These are phyloP conservation scores for Thelonectria rubi DNA, from an alignment of 2,329 filamentous ascomycete species.

Conservation along the genomic window DNA sequence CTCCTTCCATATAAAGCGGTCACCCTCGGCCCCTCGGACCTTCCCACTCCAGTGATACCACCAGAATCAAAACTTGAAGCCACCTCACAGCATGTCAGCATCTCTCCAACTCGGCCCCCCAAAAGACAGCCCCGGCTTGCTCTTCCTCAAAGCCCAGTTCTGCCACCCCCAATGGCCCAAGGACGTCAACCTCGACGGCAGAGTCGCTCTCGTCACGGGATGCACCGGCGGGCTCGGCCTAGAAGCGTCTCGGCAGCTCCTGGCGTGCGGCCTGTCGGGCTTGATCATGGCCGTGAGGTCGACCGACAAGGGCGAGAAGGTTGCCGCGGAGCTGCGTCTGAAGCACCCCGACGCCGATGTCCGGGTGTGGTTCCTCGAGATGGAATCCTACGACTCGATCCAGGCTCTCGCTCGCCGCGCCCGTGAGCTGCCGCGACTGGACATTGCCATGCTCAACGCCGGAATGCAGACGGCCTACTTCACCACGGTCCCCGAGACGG, in stretches of 20 bases:
- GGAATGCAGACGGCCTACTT: conserved; percentile 8
- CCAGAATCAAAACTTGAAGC: too few species aligned
- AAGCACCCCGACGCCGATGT: conserved; percentile 4
- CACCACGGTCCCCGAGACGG: conserved; percentile 38
- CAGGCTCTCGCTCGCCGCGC: background rate
- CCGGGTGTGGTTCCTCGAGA: conserved; percentile 17
- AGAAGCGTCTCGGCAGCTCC: conserved; percentile 14
- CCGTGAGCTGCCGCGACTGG: background rate
- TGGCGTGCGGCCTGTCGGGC: conserved; percentile 11
- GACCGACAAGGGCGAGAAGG: conserved; percentile 3
- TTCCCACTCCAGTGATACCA: too few species aligned
- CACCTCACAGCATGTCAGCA: conserved; percentile 2
- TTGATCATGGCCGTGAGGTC: conserved; percentile 21
- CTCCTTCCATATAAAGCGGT: too few species aligned
- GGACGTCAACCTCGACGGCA: conserved; percentile 3
- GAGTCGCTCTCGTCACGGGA: conserved; percentile 20
- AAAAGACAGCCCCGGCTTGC: conserved; percentile 5
- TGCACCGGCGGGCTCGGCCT: conserved; percentile 16
- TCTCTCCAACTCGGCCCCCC: conserved; percentile 8
- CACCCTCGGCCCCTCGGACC: too few species aligned
- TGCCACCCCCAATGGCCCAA: conserved; percentile 4
- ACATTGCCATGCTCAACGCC: conserved; percentile 16
- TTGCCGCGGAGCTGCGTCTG: background rate
- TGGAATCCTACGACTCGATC: conserved; percentile 22
- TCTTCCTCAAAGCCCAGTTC: conserved; percentile 20